A percentile compares a stretch with the other conserved stretches of the same genome.
Evolutionary conservation across 2,329 filamentous ascomycete genomes (phyloP).

Genomic region (Hypoxylon sp.): DNA sequence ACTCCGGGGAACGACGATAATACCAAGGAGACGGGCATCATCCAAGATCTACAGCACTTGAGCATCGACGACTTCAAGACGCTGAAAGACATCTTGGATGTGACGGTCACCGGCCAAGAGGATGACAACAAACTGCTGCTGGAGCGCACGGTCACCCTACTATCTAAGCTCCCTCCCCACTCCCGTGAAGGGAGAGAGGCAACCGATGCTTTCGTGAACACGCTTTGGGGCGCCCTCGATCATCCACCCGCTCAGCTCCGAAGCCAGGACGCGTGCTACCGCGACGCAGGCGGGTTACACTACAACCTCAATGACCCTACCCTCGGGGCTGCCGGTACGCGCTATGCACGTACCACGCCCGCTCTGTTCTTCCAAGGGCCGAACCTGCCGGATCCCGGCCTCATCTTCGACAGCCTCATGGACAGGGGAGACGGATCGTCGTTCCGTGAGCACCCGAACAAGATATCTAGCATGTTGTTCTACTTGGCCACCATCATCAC

Average conservation of each 20-base stretch:
- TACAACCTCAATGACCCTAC: conserved; percentile 43
- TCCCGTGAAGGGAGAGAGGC: conserved; percentile 29
- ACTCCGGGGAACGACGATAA: conserved; percentile 33
- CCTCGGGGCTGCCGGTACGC: conserved; percentile 44
- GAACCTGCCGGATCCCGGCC: conserved; percentile 42
- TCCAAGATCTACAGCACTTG: conserved; percentile 26
- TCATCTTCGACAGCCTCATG: conserved; percentile 47
- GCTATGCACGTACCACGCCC: conserved; percentile 44
- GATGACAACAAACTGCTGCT: conserved; percentile 31
- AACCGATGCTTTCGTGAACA: conserved; percentile 33
- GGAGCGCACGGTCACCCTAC: conserved; percentile 32
- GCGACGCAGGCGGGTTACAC: conserved; percentile 41
- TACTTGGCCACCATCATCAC: conserved; percentile 61
- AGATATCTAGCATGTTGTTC: conserved; percentile 56
- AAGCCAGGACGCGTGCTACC: conserved; percentile 17
- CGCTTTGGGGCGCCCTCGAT: conserved; percentile 29
- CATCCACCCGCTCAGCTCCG: conserved; percentile 30
- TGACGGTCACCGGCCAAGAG: conserved; percentile 24
- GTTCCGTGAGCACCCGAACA: conserved; percentile 49
- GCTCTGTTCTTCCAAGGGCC: conserved; percentile 37
- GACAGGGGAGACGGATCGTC: conserved; percentile 32
- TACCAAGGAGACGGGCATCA: conserved; percentile 28
- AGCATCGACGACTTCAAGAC: conserved; percentile 30
- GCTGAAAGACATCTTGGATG: conserved; percentile 22
- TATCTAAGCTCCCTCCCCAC: conserved; percentile 31